phyloP scores from a whole-genome alignment of 1,284 basidiomycete species.

The Bjerkandera adusta region DNA sequence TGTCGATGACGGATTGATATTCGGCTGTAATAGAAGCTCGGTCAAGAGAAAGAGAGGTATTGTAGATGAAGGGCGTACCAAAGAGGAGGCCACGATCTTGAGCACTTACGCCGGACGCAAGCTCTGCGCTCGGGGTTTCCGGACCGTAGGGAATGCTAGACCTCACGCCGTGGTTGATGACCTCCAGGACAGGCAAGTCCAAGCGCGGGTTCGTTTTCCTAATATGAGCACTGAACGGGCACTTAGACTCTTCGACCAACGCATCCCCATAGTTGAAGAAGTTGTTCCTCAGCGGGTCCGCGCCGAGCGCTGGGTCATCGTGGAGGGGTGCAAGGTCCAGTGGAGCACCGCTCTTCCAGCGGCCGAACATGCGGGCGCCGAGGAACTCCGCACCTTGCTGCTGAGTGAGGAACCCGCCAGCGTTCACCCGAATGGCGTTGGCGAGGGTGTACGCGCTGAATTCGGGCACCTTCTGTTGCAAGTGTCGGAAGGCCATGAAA shows the following conservation, averaged over 20 bases:
- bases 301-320: slow-evolving; percentile 3
- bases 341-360: slow-evolving; percentile 10
- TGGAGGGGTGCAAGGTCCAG: slow-evolving; percentile 4
- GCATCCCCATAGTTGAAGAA: slow-evolving; percentile 3
- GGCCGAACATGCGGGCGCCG: slow-evolving; percentile 14
- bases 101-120: not conserved
- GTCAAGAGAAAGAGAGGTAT: not conserved
- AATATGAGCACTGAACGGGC: slow-evolving; percentile 31
- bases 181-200: slow-evolving; percentile 17
- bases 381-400: slow-evolving; percentile 10
- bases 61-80: not conserved
- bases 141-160: slow-evolving; percentile 28
- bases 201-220: slow-evolving; percentile 13
- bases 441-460: slow-evolving; percentile 13
- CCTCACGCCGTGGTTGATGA: slow-evolving; percentile 15
- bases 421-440: slow-evolving; percentile 6
- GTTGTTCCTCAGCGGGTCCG: slow-evolving; percentile 6
- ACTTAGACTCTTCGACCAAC: slow-evolving; percentile 14
- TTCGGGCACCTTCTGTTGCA: slow-evolving; percentile 30
- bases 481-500: slow-evolving; percentile 33
- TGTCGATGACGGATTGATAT: slow-evolving; percentile 4
- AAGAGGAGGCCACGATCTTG: slow-evolving; percentile 1
- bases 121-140: slow-evolving; percentile 22
- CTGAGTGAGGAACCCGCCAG: slow-evolving; percentile 15
- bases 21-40: not conserved